Base-by-base conservation (phyloP, 441 rosid species). In the Cnidoscolus chayamansa region DNA sequence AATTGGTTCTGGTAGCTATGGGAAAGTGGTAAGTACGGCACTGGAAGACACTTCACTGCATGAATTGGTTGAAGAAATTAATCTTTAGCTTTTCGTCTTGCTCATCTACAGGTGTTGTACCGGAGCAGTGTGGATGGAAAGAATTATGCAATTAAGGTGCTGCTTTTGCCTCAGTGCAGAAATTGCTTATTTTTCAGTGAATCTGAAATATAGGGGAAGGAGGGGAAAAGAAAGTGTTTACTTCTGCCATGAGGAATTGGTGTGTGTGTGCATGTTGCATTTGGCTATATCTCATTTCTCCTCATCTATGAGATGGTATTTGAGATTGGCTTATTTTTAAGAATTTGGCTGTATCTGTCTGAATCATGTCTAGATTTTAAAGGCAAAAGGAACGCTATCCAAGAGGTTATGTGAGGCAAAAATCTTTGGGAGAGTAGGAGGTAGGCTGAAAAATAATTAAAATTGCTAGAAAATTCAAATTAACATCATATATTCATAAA, bases 1-100 rank as follows among this genome's bases (percentile, higher is more conserved):
- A 88, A 92, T 94, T 84, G 99, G 98, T 78, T 80, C 97, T 25
- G 99, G 98, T 74, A 94, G 97, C 86, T 94, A 94, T 80, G 99
- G 98, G 9, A 92, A 94, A 94, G 99, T 94, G 93, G 99, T 94
- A 84, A 80, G 92, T 74, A 65, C 78, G 16, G 47, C 55, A 61
- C 30, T 74, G 60, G 56, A 31, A 59, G 47, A 51, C 5, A 17
- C 62, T 61, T 40, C 75, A 43, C 66, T 12, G 13, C 30, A 31
- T 50, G 40, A 15, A n/a, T 72, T 81, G 61, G 63, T 50, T 72
- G 31, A 61, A 68, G 58, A 63, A 60, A 55, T 66, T 77, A 55
- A 30, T 64, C 25, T 61, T 61, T 66, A 56, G 73, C 35, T 31
- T 63, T 63, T 81, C 45, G 11, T 11, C 19, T 81, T 76, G 50